phyloP scores from a whole-genome alignment of 1,284 basidiomycete species.

The Marasmius fiardii region DNA sequence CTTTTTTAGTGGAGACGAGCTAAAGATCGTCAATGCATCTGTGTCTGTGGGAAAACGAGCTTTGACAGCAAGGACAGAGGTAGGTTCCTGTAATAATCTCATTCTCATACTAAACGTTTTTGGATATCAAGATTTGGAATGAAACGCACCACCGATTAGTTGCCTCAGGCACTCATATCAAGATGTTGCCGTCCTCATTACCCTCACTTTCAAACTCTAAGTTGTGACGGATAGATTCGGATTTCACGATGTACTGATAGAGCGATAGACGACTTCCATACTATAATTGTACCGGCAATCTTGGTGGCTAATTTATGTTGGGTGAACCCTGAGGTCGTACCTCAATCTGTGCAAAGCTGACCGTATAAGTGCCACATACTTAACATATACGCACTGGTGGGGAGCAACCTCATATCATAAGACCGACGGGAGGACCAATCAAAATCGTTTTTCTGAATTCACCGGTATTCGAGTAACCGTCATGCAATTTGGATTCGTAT shows the following conservation, averaged over 20 bases:
- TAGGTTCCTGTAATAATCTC: neutral
- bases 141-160: neutral
- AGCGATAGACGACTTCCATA: neutral
- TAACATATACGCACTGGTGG: too few relatives aligned
- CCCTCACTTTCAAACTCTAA: neutral
- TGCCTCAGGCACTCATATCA: neutral
- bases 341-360: too few relatives aligned
- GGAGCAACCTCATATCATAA: too few relatives aligned
- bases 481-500: too few relatives aligned
- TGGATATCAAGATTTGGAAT: neutral
- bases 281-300: too few relatives aligned
- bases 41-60: slow-evolving; percentile 9
- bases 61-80: slow-evolving; percentile 6
- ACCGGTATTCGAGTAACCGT: too few relatives aligned
- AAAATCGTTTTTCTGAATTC: too few relatives aligned
- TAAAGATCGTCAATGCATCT: slow-evolving; percentile 9
- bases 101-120: neutral
- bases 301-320: too few relatives aligned
- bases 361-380: too few relatives aligned
- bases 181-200: neutral
- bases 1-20: slow-evolving; percentile 8
- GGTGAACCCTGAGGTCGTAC: too few relatives aligned
- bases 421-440: too few relatives aligned
- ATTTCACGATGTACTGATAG: neutral
- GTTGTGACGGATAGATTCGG: neutral